A percentile compares a stretch with the other conserved stretches of the same genome.
These are phyloP conservation scores for Pyrus pyrifolia DNA, from an alignment of 306 rosid genomes.

Conservation along the genomic window DNA sequence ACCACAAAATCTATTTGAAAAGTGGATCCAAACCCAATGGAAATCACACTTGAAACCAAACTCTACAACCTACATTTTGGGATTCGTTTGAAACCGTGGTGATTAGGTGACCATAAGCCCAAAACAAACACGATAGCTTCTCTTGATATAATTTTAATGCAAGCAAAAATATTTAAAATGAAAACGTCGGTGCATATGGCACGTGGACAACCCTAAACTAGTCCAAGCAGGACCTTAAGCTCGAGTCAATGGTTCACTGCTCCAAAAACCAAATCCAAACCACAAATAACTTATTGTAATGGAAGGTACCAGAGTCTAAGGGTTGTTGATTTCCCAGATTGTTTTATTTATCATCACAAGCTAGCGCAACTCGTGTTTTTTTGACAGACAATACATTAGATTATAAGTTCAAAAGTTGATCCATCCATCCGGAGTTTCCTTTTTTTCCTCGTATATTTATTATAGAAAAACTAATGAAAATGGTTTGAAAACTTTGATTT, in stretches of 20 bases:
- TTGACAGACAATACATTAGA: neutral
- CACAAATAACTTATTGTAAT: neutral
- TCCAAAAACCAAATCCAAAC: neutral
- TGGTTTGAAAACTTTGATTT: no score
- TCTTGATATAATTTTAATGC: no score
- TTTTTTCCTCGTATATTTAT: neutral
- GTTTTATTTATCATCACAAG: neutral
- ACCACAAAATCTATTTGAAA: no score
- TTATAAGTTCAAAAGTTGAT: no score
- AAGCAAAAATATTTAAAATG: neutral
- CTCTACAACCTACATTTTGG: no score
- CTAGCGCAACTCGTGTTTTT: neutral
- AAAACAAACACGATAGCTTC: neutral
- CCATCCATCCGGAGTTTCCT: no score
- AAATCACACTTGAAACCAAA: no score
- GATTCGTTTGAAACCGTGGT: neutral
- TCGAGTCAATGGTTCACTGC: neutral
- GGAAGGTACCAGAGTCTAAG: neutral
- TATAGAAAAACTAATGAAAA: no score
- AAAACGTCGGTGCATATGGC: neutral
- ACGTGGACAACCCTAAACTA: neutral
- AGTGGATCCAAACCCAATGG: no score
- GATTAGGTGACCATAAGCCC: neutral
- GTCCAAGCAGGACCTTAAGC: neutral
- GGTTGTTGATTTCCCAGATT: neutral